These are phyloP conservation scores for Umbelopsis sp. DNA, from an alignment of 192 early-diverging fungal genomes.

Conservation along the genomic window DNA sequence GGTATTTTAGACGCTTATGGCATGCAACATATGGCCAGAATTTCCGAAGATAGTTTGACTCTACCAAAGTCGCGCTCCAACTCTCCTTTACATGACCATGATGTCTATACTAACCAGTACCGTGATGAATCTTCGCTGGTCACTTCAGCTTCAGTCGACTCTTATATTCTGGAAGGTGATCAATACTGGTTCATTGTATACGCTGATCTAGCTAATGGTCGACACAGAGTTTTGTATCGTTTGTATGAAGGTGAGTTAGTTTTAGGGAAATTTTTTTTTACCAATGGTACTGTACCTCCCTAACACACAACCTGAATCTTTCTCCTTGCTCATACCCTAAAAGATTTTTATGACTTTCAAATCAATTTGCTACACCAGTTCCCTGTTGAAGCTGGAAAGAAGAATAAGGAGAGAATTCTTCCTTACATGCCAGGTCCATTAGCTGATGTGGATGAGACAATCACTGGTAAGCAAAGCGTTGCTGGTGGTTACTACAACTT, in stretches of 20 bases:
- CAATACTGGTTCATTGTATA: constrained; percentile 72
- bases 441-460: constrained; percentile 61
- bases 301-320: neutral
- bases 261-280: neutral
- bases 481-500: no score
- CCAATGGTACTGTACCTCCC: neutral
- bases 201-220: constrained; percentile 52
- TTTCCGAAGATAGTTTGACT: constrained; percentile 16
- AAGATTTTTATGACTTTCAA: constrained; percentile 78
- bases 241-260: constrained; percentile 58
- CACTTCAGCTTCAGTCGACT: constrained; percentile 57
- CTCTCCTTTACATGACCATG: constrained; percentile 1
- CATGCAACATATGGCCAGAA: constrained; percentile 20
- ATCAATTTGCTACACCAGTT: constrained; percentile 67
- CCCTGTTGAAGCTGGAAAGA: constrained; percentile 64
- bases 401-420: constrained; percentile 54
- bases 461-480: constrained; percentile 44
- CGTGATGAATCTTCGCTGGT: constrained; percentile 36
- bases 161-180: constrained; percentile 68
- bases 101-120: constrained; percentile 1
- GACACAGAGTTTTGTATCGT: constrained; percentile 65
- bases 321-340: neutral
- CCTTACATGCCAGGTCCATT: constrained; percentile 70
- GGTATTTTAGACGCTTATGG: constrained; percentile 23
- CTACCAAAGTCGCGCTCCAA: constrained; percentile 18